phyloP scores from a whole-genome alignment of 225 moss, liverwort and hornwort species.

The Lunularia cruciata region DNA sequence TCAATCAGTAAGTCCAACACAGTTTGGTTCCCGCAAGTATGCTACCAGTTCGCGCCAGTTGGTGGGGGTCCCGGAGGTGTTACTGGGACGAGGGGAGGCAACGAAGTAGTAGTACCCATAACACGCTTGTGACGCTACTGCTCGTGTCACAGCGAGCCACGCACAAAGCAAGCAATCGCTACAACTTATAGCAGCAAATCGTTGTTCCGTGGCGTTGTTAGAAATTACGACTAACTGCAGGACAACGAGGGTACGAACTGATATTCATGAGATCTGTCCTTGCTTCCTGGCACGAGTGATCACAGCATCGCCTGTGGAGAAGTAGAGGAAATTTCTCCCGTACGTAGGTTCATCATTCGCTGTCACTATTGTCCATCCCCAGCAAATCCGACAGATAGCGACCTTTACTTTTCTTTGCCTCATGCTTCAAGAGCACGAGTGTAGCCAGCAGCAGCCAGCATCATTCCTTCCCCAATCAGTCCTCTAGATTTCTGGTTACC shows the following conservation, averaged over 20 bases:
- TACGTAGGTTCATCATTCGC: slow-evolving; percentile 1
- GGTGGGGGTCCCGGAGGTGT: background rate
- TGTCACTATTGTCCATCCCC: background rate
- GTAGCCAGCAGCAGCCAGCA: no score
- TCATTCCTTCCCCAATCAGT: no score
- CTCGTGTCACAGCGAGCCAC: background rate
- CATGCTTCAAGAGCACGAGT: slow-evolving; percentile 1
- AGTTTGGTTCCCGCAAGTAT: slow-evolving; percentile 2
- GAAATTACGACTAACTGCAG: slow-evolving; percentile 3
- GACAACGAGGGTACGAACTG: slow-evolving; percentile 9
- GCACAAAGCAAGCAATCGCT: background rate
- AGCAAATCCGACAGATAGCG: background rate
- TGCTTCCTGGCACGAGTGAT: background rate
- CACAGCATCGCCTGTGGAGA: no score
- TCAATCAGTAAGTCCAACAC: background rate
- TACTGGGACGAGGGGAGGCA: background rate
- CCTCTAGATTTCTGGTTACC: no score
- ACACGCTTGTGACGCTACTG: slow-evolving; percentile 18
- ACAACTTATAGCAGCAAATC: background rate
- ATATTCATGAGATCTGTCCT: slow-evolving; percentile 18
- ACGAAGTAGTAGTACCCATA: background rate
- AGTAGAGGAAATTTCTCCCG: slow-evolving; percentile 8
- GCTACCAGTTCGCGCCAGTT: no score
- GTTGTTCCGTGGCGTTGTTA: slow-evolving; percentile 10
- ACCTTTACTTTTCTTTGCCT: background rate